Evolutionary conservation across 306 rosid genomes (phyloP).

Genomic region (Hippophae tibetana): DNA sequence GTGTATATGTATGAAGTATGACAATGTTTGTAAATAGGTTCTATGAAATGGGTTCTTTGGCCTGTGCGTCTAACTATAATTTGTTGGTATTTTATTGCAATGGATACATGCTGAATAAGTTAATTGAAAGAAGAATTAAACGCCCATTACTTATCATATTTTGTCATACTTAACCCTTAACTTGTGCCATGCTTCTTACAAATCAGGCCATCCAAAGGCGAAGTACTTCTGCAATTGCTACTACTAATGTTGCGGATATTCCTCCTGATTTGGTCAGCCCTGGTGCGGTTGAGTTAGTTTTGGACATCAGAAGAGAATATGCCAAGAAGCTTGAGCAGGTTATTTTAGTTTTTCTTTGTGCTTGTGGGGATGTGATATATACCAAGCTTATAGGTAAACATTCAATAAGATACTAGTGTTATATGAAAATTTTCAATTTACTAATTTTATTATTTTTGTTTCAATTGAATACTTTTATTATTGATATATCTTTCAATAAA

Average conservation of each 20-base stretch:
- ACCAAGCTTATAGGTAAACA: too few relatives aligned
- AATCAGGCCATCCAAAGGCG: constrained; percentile 54
- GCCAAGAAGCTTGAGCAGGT: constrained; percentile 85
- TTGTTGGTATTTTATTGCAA: too few relatives aligned
- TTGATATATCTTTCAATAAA: too few relatives aligned
- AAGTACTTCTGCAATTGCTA: constrained; percentile 35
- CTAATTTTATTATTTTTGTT: too few relatives aligned
- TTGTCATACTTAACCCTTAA: neutral
- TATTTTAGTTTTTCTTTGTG: constrained; percentile 4
- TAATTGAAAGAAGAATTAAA: neutral
- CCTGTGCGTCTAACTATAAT: too few relatives aligned
- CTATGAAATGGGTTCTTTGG: too few relatives aligned
- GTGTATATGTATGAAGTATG: too few relatives aligned
- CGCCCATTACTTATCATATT: constrained; percentile 7
- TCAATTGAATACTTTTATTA: too few relatives aligned
- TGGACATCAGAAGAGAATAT: constrained; percentile 72
- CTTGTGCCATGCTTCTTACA: constrained; percentile 13
- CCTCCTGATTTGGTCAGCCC: constrained; percentile 72
- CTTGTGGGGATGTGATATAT: constrained; percentile 10
- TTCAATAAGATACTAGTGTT: too few relatives aligned
- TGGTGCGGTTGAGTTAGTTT: constrained; percentile 60
- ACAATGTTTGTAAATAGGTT: too few relatives aligned
- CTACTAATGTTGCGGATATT: constrained; percentile 38
- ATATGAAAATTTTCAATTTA: too few relatives aligned
- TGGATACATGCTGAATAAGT: neutral